A percentile compares a stretch with the other conserved stretches of the same genome.
These are phyloP conservation scores for Akebia trifoliata DNA, from an alignment of 164 flowering plant genomes.

Conservation along the genomic window DNA sequence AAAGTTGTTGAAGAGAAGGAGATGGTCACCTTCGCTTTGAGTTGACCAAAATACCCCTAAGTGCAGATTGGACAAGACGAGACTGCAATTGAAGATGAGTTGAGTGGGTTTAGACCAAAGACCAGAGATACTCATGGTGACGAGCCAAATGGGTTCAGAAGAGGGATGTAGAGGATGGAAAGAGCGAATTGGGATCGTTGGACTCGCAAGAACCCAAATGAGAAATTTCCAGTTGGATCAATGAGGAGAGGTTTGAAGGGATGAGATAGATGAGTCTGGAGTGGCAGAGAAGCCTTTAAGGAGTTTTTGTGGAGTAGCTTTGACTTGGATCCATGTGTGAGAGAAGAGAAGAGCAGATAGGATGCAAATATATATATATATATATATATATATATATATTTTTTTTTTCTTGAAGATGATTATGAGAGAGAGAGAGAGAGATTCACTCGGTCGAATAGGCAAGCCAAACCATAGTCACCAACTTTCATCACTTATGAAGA, in stretches of 20 bases:
- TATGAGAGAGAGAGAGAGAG: too few species aligned
- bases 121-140: slow-evolving; percentile 23
- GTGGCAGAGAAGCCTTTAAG: slow-evolving; percentile 52
- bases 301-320: slow-evolving; percentile 31
- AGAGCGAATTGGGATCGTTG: slow-evolving; percentile 46
- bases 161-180: slow-evolving; percentile 65
- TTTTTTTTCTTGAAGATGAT: too few species aligned
- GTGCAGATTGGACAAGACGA: slow-evolving; percentile 43
- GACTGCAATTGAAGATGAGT: slow-evolving; percentile 68
- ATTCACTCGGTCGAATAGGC: too few species aligned
- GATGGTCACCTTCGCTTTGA: slow-evolving; percentile 33
- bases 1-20: slow-evolving; percentile 46
- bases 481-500: too few species aligned
- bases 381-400: too few species aligned
- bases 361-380: too few species aligned
- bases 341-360: slow-evolving; percentile 4
- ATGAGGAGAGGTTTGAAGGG: slow-evolving; percentile 56
- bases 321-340: background rate
- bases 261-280: slow-evolving; percentile 42
- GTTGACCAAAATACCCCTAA: slow-evolving; percentile 61
- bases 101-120: slow-evolving; percentile 45
- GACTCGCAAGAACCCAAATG: slow-evolving; percentile 71
- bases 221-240: slow-evolving; percentile 53
- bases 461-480: too few species aligned
- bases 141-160: slow-evolving; percentile 54